A percentile compares a stretch with the other conserved stretches of the same genome.
phyloP scores from a whole-genome alignment of 352 stramenopile species.

The Phytophthora brassicae region DNA sequence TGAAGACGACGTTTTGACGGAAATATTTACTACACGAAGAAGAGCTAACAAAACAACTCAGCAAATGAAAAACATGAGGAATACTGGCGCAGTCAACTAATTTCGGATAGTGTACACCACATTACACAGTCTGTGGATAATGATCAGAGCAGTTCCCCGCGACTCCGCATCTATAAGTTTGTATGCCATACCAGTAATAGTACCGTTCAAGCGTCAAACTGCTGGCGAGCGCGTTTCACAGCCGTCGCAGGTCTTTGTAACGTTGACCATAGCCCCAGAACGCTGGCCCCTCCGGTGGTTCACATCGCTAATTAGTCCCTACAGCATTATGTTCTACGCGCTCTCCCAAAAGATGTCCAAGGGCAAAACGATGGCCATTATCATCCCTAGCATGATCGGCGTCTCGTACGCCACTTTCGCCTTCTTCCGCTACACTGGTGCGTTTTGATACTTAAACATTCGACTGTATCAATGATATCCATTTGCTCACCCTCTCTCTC shows the following conservation, averaged over 20 bases:
- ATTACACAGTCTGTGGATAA: not conserved
- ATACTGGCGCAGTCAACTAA: no score
- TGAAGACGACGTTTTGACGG: constrained; percentile 6
- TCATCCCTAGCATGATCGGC: constrained; percentile 39
- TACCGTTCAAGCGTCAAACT: not conserved
- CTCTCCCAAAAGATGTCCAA: constrained; percentile 73
- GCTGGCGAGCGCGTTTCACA: constrained; percentile 1
- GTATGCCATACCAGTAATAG: constrained; percentile 1
- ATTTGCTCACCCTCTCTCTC: not conserved
- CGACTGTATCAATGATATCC: not conserved
- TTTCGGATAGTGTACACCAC: not conserved
- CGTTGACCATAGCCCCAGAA: constrained; percentile 36
- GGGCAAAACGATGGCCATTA: constrained; percentile 53
- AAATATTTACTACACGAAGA: constrained; percentile 31
- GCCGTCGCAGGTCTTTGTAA: constrained; percentile 51
- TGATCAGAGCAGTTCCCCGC: constrained; percentile 11
- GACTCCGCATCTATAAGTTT: constrained; percentile 21
- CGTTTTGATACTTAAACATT: constrained; percentile 5
- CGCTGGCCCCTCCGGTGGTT: constrained; percentile 27
- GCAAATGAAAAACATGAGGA: no score
- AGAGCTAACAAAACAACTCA: not conserved
- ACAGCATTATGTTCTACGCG: constrained; percentile 60
- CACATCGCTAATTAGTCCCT: constrained; percentile 31
- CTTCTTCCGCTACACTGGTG: constrained; percentile 67
- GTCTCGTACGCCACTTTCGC: constrained; percentile 51